Base-by-base conservation (phyloP, 2,329 filamentous ascomycete species). In the Hymenoscyphus occultus region DNA sequence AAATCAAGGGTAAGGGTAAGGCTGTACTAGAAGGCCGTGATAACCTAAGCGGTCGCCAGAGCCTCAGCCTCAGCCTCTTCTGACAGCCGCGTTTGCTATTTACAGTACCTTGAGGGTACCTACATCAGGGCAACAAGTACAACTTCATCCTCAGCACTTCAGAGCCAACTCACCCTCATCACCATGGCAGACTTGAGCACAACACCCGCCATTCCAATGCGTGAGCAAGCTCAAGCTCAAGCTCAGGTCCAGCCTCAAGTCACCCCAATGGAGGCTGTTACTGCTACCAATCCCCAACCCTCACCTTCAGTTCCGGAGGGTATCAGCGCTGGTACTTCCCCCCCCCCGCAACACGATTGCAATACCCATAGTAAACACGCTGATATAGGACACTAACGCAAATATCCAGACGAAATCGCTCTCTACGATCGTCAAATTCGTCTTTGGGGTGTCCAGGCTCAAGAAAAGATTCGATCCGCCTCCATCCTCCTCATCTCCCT, bases 351-450 rank as follows among this genome's bases (percentile, higher is more conserved):
- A 3, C 39, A 35, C 19, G 39, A 14, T 60, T 14, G 13, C 19
- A n/a, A 60, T 51, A 9, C 16, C 39, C 10, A n/a, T 32, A 59
- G 39, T 51, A 60, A 59, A 61, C 48, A 28, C 22, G 10, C 9
- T 19, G 7, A 54, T 22, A 12, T 10, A 4, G 56, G 5, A n/a
- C 16, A 45, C 61, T 69, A 65, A 70, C 62, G 22, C 42, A 51
- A 35, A 10, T 51, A 56, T 39, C 2, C 42, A 92, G 95, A 98
- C 78, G 95, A 99, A 76, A 96, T 98, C 74, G 95, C 94, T 14
- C 87, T 98, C 5, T 99, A 99, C 77, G 95, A 99, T 79, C 89
- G 95, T 60, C 95, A 99, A 77, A 97, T 99, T 74, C 90, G 95
- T 62, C 87, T 99, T 39, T 99, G 95, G 95, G 95, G 95, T 56